Evolutionary conservation across 345 rosid genomes (phyloP).

Genomic region (Melastoma malabathricum): DNA sequence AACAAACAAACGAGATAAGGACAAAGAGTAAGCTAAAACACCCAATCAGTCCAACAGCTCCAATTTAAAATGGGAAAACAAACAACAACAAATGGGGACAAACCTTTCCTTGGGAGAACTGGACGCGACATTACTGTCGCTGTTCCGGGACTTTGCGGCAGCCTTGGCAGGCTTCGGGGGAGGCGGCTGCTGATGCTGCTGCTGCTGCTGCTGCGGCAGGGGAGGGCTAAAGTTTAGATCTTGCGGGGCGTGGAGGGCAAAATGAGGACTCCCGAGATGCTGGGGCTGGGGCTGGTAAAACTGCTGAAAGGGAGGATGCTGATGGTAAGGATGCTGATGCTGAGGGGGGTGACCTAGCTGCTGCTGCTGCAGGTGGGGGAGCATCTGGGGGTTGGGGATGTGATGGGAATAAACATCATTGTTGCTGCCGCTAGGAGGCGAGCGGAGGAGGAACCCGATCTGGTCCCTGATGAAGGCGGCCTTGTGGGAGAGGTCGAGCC

Average conservation of each 20-base stretch:
- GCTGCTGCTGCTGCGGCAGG: constrained; percentile 17
- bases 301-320: neutral
- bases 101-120: constrained; percentile 63
- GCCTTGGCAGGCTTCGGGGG: constrained; percentile 19
- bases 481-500: constrained; percentile 73
- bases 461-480: constrained; percentile 70
- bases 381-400: constrained; percentile 8
- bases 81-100: neutral
- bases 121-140: constrained; percentile 10
- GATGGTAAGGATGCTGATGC: neutral
- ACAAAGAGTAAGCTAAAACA: neutral
- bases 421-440: constrained; percentile 29
- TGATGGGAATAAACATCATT: constrained; percentile 33
- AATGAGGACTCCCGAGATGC: constrained; percentile 18
- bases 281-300: neutral
- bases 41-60: neutral
- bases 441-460: constrained; percentile 53
- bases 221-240: constrained; percentile 68
- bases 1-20: neutral
- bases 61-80: neutral
- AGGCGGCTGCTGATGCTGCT: constrained; percentile 14
- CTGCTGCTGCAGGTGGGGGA: constrained; percentile 4
- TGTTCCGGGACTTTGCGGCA: constrained; percentile 8
- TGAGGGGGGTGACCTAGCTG: neutral
- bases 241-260: constrained; percentile 25